Evolutionary conservation across 2,329 filamentous ascomycete species (phyloP), one percentile per base, ranked within the genome.

Genomic region (Ophiostoma piceae): DNA sequence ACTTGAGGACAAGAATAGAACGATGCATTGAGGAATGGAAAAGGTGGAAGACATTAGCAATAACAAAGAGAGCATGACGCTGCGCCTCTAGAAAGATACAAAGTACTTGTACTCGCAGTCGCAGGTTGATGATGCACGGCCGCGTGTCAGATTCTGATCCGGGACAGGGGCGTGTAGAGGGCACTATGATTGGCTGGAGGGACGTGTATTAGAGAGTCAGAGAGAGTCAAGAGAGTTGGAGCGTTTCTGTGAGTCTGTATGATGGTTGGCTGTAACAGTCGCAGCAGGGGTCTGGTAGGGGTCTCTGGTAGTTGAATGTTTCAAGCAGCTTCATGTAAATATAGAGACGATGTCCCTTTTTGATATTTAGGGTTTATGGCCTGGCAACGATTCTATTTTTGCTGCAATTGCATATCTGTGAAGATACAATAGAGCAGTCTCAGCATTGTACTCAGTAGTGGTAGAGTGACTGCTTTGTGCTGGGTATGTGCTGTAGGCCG

Each of bases 121-220:
- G 68, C 70, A 68, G 60, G 57, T 35, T 67, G 70, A 68, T 70
- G 66, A 68, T 70, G 66, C 47, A 51, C 64, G 66, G 68, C 70
- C 66, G 70, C 66, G 68, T 71, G 68, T 70, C 70, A 73, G 72
- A 67, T 69, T 51, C 19, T 9, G 47, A 47, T 60, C 67, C 64
- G 57, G 69, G 66, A 69, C 68, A 60, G 67, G 67, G 60, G 67
- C 54, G n/a, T 14, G 9, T 3, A 32, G 47, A 7, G 60, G 19
- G 43, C 14, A 5, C 12, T 62, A 14, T n/a, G 14, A 32, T 62
- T 62, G 57, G 57, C 54, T 32, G 26, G 9, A 29, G 16, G 6
- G 22, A 1, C 51, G n/a, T 16, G 43, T 47, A 47, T 16, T 47
- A n/a, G 43, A 22, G 11, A 5, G 12, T 9, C 26, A 29, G 2